Conservation (phyloP, 2,329 filamentous ascomycete genomes). For the Epichloe gansuensis region DNA sequence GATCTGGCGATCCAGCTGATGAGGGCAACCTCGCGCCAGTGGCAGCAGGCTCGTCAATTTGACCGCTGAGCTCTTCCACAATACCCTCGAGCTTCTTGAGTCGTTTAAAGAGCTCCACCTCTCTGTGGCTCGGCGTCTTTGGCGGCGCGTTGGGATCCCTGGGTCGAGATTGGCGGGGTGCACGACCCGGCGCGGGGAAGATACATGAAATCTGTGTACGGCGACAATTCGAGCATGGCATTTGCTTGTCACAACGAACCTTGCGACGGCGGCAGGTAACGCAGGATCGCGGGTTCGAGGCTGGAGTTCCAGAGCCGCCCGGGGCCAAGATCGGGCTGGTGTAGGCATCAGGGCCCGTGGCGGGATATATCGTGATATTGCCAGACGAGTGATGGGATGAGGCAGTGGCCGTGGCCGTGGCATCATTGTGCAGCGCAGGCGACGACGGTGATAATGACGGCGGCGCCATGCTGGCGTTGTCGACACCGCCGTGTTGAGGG, state of each 20-base stretch:
- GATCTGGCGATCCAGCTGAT: slow-evolving; percentile 19
- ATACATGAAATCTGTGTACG: slow-evolving; percentile 59
- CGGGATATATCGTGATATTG: slow-evolving; percentile 27
- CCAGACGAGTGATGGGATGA: slow-evolving; percentile 13
- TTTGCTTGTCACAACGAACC: slow-evolving; percentile 66
- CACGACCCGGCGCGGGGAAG: slow-evolving; percentile 61
- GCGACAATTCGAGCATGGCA: slow-evolving; percentile 64
- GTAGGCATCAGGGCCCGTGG: slow-evolving; percentile 26
- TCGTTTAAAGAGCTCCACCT: slow-evolving; percentile 58
- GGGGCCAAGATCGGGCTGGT: slow-evolving; percentile 22
- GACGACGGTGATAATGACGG: slow-evolving; percentile 10
- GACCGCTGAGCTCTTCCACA: slow-evolving; percentile 54
- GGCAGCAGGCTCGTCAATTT: slow-evolving; percentile 39
- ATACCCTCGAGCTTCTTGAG: slow-evolving; percentile 63
- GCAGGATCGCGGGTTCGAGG: slow-evolving; percentile 35
- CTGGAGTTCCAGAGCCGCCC: slow-evolving; percentile 19
- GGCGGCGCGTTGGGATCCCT: slow-evolving; percentile 51
- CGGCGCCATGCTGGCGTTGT: slow-evolving; percentile 11
- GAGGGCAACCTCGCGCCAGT: slow-evolving; percentile 19
- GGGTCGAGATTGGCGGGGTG: slow-evolving; percentile 51
- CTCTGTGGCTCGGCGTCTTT: slow-evolving; percentile 48
- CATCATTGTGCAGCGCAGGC: slow-evolving; percentile 11
- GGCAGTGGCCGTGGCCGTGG: slow-evolving; percentile 7
- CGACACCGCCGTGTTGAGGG: slow-evolving; percentile 8
- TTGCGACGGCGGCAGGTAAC: slow-evolving; percentile 44